Conservation (phyloP, 768 basidiomycete species). For the Galerina marginata region DNA sequence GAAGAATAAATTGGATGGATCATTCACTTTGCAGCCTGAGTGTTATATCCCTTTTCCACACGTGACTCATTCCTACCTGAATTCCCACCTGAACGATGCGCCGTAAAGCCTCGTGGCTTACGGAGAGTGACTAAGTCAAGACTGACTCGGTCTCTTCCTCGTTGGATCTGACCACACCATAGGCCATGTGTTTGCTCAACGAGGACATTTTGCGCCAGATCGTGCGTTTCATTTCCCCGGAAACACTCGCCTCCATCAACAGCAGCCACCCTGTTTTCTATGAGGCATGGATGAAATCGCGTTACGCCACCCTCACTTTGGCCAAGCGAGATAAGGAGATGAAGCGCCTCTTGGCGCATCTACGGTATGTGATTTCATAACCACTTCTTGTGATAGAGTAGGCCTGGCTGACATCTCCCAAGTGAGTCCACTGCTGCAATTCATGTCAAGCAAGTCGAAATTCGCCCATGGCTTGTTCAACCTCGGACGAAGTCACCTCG, state of each 20-base stretch:
- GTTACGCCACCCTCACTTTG: slow-evolving; percentile 30
- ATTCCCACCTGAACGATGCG: not conserved
- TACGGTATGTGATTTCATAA: slow-evolving; percentile 28
- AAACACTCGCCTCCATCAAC: slow-evolving; percentile 26
- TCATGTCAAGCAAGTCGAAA: slow-evolving; percentile 38
- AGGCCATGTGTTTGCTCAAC: slow-evolving; percentile 15
- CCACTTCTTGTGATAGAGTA: not conserved
- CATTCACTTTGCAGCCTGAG: too few species aligned
- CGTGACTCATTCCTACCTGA: not conserved
- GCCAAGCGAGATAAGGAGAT: slow-evolving; percentile 32
- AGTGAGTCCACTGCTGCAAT: slow-evolving; percentile 34
- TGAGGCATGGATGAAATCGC: slow-evolving; percentile 29
- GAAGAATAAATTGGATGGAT: too few species aligned
- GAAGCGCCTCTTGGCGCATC: slow-evolving; percentile 34
- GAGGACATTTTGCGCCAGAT: slow-evolving; percentile 38
- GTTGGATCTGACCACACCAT: slow-evolving; percentile 5
- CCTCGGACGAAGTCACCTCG: slow-evolving; percentile 36
- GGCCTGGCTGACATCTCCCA: not conserved
- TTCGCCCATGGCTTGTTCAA: slow-evolving; percentile 48
- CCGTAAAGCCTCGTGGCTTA: slow-evolving; percentile 3
- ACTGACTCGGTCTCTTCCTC: slow-evolving; percentile 4
- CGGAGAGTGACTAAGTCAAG: too few species aligned
- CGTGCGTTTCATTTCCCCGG: slow-evolving; percentile 29
- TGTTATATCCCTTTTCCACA: not conserved
- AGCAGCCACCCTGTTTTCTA: slow-evolving; percentile 34